A percentile compares a stretch with the other conserved stretches of the same genome.
Conservation (phyloP, 2,329 filamentous ascomycete genomes). For the Fusarium cicatricum region DNA sequence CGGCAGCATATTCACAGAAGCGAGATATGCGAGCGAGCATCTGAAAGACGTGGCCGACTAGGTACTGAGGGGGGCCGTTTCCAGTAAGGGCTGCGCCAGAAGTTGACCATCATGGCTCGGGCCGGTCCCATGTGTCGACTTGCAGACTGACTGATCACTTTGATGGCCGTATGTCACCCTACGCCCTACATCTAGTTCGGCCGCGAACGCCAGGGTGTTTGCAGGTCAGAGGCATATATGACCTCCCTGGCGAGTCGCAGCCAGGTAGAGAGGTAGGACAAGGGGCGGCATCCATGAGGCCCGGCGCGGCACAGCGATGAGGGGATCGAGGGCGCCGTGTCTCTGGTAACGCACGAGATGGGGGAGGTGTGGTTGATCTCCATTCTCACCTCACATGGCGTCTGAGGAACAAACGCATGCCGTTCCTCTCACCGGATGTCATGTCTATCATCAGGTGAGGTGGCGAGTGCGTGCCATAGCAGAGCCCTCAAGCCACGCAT, state of each 20-base stretch:
- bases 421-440: slow-evolving; percentile 2
- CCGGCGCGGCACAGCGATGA: slow-evolving; percentile 21
- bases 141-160: slow-evolving; percentile 40
- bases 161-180: slow-evolving; percentile 25
- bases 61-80: slow-evolving; percentile 15
- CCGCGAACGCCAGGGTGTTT: slow-evolving; percentile 21
- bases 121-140: slow-evolving; percentile 42
- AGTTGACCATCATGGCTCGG: slow-evolving; percentile 37
- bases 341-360: slow-evolving; percentile 10
- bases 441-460: slow-evolving; percentile 13
- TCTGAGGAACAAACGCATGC: slow-evolving; percentile 12
- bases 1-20: slow-evolving; percentile 23
- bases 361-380: slow-evolving; percentile 17
- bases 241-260: slow-evolving; percentile 32
- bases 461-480: slow-evolving; percentile 4
- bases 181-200: slow-evolving; percentile 20
- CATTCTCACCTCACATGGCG: slow-evolving; percentile 11
- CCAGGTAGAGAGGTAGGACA: slow-evolving; percentile 1
- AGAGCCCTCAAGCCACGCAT: slow-evolving; percentile 6
- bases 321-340: slow-evolving; percentile 24
- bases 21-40: slow-evolving; percentile 23
- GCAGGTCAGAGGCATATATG: slow-evolving; percentile 17
- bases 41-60: slow-evolving; percentile 3
- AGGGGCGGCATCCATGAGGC: background rate
- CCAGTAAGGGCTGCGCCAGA: slow-evolving; percentile 7